A percentile compares a stretch with the other conserved stretches of the same genome.
phyloP scores from a whole-genome alignment of 129 eudicot species.

The Lactuca saligna region DNA sequence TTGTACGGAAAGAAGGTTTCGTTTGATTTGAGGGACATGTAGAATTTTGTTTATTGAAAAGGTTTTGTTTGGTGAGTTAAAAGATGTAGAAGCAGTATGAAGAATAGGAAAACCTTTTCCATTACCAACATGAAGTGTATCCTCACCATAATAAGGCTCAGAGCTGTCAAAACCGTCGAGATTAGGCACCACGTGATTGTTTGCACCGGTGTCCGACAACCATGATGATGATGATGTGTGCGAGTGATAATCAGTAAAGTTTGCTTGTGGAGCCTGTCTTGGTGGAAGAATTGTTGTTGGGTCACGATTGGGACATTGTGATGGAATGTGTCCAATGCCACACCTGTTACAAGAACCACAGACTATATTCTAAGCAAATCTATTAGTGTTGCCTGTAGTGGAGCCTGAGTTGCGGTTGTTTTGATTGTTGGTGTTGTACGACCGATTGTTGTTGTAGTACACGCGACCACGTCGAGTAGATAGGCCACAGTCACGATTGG shows the following conservation, averaged over 20 bases:
- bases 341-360: too few species aligned
- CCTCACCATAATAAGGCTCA: too few species aligned
- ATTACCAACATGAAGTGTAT: too few species aligned
- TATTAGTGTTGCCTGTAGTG: neutral
- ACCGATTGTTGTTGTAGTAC: neutral
- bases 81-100: too few species aligned
- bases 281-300: neutral
- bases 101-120: neutral
- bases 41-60: too few species aligned
- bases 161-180: too few species aligned
- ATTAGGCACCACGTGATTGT: too few species aligned
- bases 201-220: too few species aligned
- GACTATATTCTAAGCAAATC: neutral
- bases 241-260: neutral
- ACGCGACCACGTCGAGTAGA: neutral
- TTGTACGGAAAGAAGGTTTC: too few species aligned
- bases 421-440: too few species aligned
- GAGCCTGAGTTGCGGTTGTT: neutral
- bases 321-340: neutral
- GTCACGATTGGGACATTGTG: neutral
- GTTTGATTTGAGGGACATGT: too few species aligned
- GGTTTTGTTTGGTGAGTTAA: too few species aligned
- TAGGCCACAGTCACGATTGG: neutral
- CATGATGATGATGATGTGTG: neutral
- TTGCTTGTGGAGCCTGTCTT: slow-evolving; percentile 7